These are phyloP conservation scores for Spergularia azorica DNA, from an alignment of 179 eudicot species.

Conservation along the genomic window DNA sequence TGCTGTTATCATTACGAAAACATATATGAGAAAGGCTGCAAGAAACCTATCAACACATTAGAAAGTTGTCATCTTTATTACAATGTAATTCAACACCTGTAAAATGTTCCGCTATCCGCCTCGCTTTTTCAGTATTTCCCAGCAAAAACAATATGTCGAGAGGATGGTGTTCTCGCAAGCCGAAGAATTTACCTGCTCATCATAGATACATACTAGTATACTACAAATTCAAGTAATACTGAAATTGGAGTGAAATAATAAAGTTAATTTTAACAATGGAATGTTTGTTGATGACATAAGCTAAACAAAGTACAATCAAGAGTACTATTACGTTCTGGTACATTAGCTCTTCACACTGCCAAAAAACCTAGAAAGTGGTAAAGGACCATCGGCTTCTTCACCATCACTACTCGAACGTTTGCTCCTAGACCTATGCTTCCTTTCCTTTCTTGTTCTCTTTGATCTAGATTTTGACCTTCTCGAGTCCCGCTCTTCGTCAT, in stretches of 20 bases:
- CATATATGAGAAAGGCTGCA: too few relatives aligned
- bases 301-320: constrained; percentile 28
- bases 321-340: constrained; percentile 1
- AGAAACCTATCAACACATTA: too few relatives aligned
- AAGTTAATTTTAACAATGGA: constrained; percentile 17
- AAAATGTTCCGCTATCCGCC: too few relatives aligned
- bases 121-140: too few relatives aligned
- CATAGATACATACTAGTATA: constrained; percentile 24
- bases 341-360: constrained; percentile 68
- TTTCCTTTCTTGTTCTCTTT: constrained; percentile 68
- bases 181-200: constrained; percentile 14
- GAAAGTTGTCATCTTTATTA: too few relatives aligned
- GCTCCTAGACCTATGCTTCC: constrained; percentile 67
- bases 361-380: constrained; percentile 95
- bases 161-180: neutral
- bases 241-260: neutral
- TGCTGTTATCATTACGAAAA: too few relatives aligned
- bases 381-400: constrained; percentile 67
- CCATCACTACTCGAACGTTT: constrained; percentile 55
- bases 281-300: constrained; percentile 21
- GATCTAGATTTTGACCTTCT: constrained; percentile 74
- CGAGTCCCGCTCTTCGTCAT: constrained; percentile 75
- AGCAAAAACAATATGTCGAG: too few relatives aligned
- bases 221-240: constrained; percentile 10
- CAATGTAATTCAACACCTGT: too few relatives aligned